Base-by-base conservation (phyloP, 2,329 filamentous ascomycete genomes). In the Sporothrix sp. region DNA sequence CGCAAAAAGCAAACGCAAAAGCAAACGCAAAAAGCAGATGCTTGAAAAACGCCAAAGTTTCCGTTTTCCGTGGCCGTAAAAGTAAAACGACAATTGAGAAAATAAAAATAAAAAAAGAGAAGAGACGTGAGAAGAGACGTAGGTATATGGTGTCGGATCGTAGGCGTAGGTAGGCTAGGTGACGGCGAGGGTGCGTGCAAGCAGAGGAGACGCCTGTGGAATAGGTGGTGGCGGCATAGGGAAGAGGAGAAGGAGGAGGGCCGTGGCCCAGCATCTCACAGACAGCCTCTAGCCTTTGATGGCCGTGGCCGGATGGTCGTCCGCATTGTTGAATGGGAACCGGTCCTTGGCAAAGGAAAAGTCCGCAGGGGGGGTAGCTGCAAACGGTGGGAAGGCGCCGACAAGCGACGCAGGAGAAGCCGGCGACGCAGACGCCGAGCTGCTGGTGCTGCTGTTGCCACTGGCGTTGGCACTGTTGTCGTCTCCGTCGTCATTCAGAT, bases 281-380 rank as follows among this genome's bases (percentile, higher is more conserved):
- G n/a, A 20, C 7, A 35, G 36, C 25, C 11, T 21, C 45, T 58
- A 70, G 48, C 68, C 65, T 58, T 64, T 65, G 55, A 71, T 79
- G 37, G 74, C 74, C 61, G 74, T 71, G 39, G 72, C 65, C 50
- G 71, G 59, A 63, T 76, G 70, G 61, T 71, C 60, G 52, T 78
- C 73, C 49, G 70, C 57, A 39, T 66, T 65, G 62, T 65, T 70
- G 44, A 71, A 72, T 14, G 72, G 73, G 55, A 76, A 77, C 49
- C 68, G 70, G 52, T 74, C 70, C 60, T 67, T 65, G 57, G 68
- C 57, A 51, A 68, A 71, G 30, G 66, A 59, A 48, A 65, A 63
- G 47, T 70, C 71, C 58, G 62, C 65, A 50, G 71, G 61, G 48
- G 69, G 65, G 56, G 73, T 72, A 66, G 69, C 71, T 59, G 75